These are phyloP conservation scores for Tricladium varicosporioides DNA, from an alignment of 2,329 filamentous ascomycete species.

Conservation along the genomic window DNA sequence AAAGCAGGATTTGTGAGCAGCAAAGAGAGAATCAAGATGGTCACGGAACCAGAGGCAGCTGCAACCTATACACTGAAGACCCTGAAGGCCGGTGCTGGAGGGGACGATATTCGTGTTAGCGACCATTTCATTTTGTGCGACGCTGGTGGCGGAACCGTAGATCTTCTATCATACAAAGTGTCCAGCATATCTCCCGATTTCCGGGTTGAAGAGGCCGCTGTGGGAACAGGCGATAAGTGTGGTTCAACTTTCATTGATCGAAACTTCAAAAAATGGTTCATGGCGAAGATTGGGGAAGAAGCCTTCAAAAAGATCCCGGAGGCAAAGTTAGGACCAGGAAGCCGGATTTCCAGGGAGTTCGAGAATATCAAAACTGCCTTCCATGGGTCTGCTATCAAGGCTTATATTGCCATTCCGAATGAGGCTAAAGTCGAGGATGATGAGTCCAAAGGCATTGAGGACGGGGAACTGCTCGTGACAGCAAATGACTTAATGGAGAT, in stretches of 20 bases:
- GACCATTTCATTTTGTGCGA: constrained; percentile 35
- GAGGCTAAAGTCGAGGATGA: too few species aligned
- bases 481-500: too few species aligned
- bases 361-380: too few species aligned
- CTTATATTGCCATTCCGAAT: too few species aligned
- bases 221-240: constrained; percentile 25
- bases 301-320: constrained; percentile 19
- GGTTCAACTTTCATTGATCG: constrained; percentile 28
- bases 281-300: constrained; percentile 38
- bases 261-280: constrained; percentile 24
- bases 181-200: constrained; percentile 40
- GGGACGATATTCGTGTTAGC: constrained; percentile 5
- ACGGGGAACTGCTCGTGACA: too few species aligned
- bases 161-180: constrained; percentile 53
- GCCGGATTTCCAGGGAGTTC: too few species aligned
- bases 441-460: too few species aligned
- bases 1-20: neutral
- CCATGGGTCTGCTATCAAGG: too few species aligned
- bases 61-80: constrained; percentile 1
- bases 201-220: constrained; percentile 26
- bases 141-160: constrained; percentile 36
- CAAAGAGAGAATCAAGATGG: neutral
- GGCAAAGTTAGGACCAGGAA: constrained; percentile 23
- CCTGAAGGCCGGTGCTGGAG: neutral
- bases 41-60: constrained; percentile 2